Evolutionary conservation across 2,329 filamentous ascomycete species (phyloP), one percentile per base, ranked within the genome.

Genomic region (Lachnellula cervina): DNA sequence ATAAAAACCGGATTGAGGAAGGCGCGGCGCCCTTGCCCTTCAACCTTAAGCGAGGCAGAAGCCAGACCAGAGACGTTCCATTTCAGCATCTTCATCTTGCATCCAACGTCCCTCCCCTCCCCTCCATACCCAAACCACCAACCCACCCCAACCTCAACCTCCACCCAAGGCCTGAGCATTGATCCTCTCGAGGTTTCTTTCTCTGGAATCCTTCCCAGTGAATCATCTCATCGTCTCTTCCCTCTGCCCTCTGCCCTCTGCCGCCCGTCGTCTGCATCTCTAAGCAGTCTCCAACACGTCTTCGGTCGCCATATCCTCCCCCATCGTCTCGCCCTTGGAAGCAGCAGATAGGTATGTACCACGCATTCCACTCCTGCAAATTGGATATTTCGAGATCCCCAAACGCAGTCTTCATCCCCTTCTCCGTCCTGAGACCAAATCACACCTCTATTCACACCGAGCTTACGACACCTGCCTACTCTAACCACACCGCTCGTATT

Each of bases 401-500:
- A 34, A 52, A 21, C 25, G 32, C 2, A 49, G 17, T 49, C 1
- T 34, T 40, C 23, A 49, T 11, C 17, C 32, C 37, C 16, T 23
- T 45, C 34, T 43, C 32, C 14, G 17, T 40, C 37, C 7, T 35
- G 16, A 32, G 16, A 37, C 3, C 11, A 23, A 4, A 19, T 47
- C 16, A 17, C 35, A 13, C 51, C 47, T 37, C 52, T 11, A 51
- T 49, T 51, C 48, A 52, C 46, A 50, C 14, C 34, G 16, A 23
- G 19, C 58, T 58, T 61, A 62, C 35, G 37, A 37, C 25, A 51
- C 19, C 49, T 43, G 37, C 37, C 43, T 43, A 11, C 9, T 34
- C 52, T 50, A 54, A 61, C 44, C 53, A 58, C 62, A 63, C 61
- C 62, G 61, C 62, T 63, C 59, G 38, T 56, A 53, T 59, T 59